Percentiles rank a stretch among this genome's conserved stretches.
phyloP scores from a whole-genome alignment of 2,329 filamentous ascomycete genomes.

The Aureobasidium sp. region DNA sequence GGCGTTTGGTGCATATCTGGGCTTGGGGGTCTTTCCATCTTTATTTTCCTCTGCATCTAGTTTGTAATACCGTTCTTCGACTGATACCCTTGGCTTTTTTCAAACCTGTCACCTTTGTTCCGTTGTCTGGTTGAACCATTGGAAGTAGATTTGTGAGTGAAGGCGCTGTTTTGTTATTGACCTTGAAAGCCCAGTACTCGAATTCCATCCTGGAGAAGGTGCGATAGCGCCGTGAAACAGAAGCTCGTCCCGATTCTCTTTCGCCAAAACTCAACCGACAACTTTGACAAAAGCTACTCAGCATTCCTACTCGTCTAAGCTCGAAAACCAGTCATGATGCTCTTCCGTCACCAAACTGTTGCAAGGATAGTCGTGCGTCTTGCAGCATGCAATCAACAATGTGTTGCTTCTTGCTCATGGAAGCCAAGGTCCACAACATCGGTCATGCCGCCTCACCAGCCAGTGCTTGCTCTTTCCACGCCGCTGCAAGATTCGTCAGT shows the following conservation, averaged over 20 bases:
- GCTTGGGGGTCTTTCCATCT: not conserved
- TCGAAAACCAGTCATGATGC: not conserved
- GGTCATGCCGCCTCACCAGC: not conserved
- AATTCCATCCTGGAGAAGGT: not conserved
- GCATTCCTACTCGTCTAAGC: not conserved
- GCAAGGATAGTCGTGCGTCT: not conserved
- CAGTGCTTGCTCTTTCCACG: not conserved
- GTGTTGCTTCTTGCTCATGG: not conserved
- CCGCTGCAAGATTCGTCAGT: not conserved
- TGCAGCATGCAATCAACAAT: not conserved
- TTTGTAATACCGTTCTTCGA: conserved; percentile 10
- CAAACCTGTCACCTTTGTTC: not conserved
- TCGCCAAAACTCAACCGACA: not conserved
- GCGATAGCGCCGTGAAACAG: not conserved
- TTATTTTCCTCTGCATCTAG: conserved; percentile 10
- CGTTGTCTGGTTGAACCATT: not conserved
- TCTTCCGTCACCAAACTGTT: not conserved
- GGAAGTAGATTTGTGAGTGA: not conserved
- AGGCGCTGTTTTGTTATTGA: not conserved
- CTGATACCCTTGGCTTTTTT: not conserved
- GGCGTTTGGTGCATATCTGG: conserved; percentile 13
- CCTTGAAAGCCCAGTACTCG: not conserved
- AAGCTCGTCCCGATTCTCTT: not conserved
- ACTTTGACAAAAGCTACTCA: not conserved
- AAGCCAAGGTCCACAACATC: not conserved